Conservation (phyloP, 495 filamentous ascomycete genomes). For the Hyaloscypha finlandica region DNA sequence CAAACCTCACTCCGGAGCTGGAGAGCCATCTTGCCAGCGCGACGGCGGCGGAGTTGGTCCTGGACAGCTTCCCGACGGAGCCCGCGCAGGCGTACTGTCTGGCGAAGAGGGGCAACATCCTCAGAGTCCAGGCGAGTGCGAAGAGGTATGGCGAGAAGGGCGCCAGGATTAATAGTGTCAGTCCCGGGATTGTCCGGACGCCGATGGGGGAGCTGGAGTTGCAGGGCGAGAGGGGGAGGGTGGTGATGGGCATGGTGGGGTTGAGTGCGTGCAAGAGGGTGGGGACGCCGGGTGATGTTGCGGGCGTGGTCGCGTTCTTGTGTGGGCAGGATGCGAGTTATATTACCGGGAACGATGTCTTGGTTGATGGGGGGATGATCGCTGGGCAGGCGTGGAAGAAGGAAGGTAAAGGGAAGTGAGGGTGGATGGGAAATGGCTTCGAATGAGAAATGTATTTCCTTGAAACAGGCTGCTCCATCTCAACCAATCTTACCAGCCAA, state of each 20-base stretch:
- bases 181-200: constrained; percentile 1
- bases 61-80: not conserved
- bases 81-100: not conserved
- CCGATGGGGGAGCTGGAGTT: not conserved
- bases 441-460: not conserved
- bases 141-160: not conserved
- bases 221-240: not conserved
- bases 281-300: constrained; percentile 11
- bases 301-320: constrained; percentile 1
- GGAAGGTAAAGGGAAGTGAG: not conserved
- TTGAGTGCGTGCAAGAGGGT: not conserved
- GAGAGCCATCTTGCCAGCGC: not conserved
- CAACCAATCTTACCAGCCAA: no score
- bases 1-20: not conserved
- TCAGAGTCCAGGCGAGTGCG: not conserved
- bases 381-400: not conserved
- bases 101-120: constrained; percentile 6
- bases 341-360: not conserved
- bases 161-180: constrained; percentile 4
- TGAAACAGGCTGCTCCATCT: no score
- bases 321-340: not conserved
- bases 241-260: not conserved
- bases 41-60: not conserved
- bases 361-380: constrained; percentile 6
- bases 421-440: not conserved